These are phyloP conservation scores for Salpingoeca rosetta DNA, from an alignment of 78 protist genomes.

Conservation along the genomic window DNA sequence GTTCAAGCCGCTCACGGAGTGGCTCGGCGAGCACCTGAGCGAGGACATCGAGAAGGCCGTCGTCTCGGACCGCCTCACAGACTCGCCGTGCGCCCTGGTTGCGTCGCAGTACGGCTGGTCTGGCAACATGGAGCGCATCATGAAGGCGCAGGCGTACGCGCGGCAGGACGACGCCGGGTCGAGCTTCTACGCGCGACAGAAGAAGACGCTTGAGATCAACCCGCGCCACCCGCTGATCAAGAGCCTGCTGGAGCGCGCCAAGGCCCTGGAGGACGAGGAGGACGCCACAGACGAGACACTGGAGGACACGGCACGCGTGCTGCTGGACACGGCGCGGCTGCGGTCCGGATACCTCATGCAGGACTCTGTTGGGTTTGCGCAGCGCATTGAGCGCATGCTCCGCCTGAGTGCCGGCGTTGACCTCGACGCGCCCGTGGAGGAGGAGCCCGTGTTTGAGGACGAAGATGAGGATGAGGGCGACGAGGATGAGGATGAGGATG, in stretches of 20 bases:
- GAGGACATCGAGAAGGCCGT: constrained; percentile 51
- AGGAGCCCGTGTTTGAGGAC: constrained; percentile 27
- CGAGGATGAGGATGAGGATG: constrained; percentile 20
- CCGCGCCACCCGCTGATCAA: constrained; percentile 76
- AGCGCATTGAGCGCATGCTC: constrained; percentile 55
- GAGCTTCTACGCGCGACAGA: neutral
- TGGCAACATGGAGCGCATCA: constrained; percentile 88
- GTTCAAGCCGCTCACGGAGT: constrained; percentile 62
- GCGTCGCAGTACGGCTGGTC: constrained; percentile 74
- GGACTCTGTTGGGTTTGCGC: constrained; percentile 53
- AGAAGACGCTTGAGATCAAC: constrained; percentile 78
- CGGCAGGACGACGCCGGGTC: neutral
- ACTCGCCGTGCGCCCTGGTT: constrained; percentile 73
- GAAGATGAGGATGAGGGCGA: constrained; percentile 17
- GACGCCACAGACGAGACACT: constrained; percentile 43
- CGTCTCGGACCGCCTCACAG: constrained; percentile 61
- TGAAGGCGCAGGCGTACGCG: constrained; percentile 81
- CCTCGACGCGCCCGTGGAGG: constrained; percentile 33
- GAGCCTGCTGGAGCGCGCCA: constrained; percentile 36
- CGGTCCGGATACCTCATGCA: constrained; percentile 66
- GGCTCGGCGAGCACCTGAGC: constrained; percentile 45
- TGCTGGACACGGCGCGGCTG: constrained; percentile 72
- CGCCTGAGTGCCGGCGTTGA: constrained; percentile 22
- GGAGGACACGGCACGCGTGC: constrained; percentile 50
- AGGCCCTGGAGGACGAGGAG: constrained; percentile 7